Evolutionary conservation across 1,139 yeast genomes (phyloP).

Genomic region (Geotrichum phurueaensis): DNA sequence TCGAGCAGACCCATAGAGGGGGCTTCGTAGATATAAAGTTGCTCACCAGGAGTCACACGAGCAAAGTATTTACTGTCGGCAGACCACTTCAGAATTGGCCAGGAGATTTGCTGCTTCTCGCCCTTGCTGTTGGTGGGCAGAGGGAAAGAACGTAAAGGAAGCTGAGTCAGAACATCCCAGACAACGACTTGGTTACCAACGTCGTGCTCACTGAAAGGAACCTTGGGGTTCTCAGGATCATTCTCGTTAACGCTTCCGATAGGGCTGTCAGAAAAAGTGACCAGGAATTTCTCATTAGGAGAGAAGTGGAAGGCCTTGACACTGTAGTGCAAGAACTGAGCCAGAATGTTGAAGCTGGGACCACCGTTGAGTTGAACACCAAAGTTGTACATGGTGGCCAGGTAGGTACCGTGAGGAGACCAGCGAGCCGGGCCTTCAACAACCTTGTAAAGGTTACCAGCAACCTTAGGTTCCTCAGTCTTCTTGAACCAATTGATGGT

Average conservation of each 20-base stretch:
- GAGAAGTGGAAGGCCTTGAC: slow-evolving; percentile 88
- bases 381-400: slow-evolving; percentile 85
- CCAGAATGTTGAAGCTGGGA: slow-evolving; percentile 58
- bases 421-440: slow-evolving; percentile 83
- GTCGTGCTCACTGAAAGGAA: slow-evolving; percentile 81
- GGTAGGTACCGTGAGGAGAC: slow-evolving; percentile 89
- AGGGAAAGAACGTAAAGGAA: slow-evolving; percentile 86
- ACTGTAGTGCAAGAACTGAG: slow-evolving; percentile 80
- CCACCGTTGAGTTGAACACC: slow-evolving; percentile 99
- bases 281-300: slow-evolving; percentile 84
- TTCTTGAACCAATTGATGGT: slow-evolving; percentile 86
- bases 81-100: slow-evolving; percentile 99
- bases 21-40: slow-evolving; percentile 71
- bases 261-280: slow-evolving; percentile 85
- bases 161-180: slow-evolving; percentile 85
- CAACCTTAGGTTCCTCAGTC: slow-evolving; percentile 68
- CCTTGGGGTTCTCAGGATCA: slow-evolving; percentile 52
- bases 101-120: slow-evolving; percentile 53
- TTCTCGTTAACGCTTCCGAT: slow-evolving; percentile 63
- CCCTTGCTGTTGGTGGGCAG: slow-evolving; percentile 43
- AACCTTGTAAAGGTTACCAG: slow-evolving; percentile 74
- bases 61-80: slow-evolving; percentile 91
- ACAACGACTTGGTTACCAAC: slow-evolving; percentile 91
- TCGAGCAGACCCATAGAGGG: slow-evolving; percentile 73
- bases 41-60: slow-evolving; percentile 87